These are phyloP conservation scores for Phytophthora pseudosyringae DNA, from an alignment of 352 stramenopile species.

Conservation along the genomic window DNA sequence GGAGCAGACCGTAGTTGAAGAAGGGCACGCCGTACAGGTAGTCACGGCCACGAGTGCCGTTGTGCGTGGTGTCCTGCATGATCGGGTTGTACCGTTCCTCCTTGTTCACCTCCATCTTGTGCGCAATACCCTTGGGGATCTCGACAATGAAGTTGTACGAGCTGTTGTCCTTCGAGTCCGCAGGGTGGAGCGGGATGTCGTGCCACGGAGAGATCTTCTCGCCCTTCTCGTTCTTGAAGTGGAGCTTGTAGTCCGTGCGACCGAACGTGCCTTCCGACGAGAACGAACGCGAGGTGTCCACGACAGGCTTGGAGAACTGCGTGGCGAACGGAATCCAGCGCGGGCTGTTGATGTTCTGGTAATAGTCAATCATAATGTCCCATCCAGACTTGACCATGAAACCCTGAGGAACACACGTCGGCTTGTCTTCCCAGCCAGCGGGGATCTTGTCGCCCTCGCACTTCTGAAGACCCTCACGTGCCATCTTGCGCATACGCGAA, in stretches of 20 bases:
- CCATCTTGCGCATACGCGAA: slow-evolving; percentile 97
- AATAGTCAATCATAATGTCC: slow-evolving; percentile 99
- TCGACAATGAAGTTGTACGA: slow-evolving; percentile 98
- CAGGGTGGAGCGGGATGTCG: slow-evolving; percentile 93
- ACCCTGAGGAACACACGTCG: slow-evolving; percentile 95
- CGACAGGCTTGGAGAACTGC: slow-evolving; percentile 58
- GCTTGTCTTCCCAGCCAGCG: slow-evolving; percentile 71
- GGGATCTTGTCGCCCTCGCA: slow-evolving; percentile 83
- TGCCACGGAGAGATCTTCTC: slow-evolving; percentile 97
- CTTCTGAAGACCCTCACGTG: slow-evolving; percentile 93
- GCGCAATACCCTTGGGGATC: slow-evolving; percentile 97
- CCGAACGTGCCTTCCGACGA: slow-evolving; percentile 74
- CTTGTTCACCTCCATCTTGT: slow-evolving; percentile 99
- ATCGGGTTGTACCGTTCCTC: slow-evolving; percentile 95
- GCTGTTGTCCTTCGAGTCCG: slow-evolving; percentile 45
- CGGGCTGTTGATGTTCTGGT: slow-evolving; percentile 94
- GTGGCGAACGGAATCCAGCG: slow-evolving; percentile 84
- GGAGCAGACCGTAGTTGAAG: slow-evolving; percentile 99
- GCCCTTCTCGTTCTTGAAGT: slow-evolving; percentile 73
- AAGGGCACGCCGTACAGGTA: slow-evolving; percentile 98
- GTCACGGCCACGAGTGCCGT: slow-evolving; percentile 92
- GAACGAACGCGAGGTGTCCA: slow-evolving; percentile 56
- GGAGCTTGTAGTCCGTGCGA: slow-evolving; percentile 76
- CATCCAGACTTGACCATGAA: slow-evolving; percentile 99
- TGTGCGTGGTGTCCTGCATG: slow-evolving; percentile 98